Conservation (phyloP, 371 early-diverging fungal genomes). For the Blakeslea trispora region DNA sequence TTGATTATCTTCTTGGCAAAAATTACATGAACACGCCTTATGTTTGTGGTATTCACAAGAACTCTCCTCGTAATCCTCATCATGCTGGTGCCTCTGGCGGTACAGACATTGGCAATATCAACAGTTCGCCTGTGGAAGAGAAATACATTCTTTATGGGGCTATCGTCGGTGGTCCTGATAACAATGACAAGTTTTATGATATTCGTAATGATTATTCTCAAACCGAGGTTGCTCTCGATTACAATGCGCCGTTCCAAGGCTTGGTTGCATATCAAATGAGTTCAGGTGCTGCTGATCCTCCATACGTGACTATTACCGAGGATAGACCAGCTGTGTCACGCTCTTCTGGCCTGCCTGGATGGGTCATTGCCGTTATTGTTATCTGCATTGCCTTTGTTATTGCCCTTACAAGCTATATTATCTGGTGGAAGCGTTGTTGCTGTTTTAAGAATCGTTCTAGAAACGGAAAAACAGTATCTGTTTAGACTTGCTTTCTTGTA, state of each 20-base stretch:
- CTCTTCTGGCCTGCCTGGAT: conserved; percentile 22
- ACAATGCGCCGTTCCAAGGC: conserved; percentile 66
- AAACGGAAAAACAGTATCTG: not conserved
- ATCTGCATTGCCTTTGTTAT: conserved; percentile 31
- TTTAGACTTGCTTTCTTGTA: too few relatives aligned
- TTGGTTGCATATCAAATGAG: conserved; percentile 63
- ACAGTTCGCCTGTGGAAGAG: conserved; percentile 40
- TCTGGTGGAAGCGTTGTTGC: conserved; percentile 23
- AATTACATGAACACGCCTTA: conserved; percentile 64
- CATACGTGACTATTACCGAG: conserved; percentile 52
- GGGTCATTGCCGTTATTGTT: conserved; percentile 57
- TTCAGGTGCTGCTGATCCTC: conserved; percentile 46
- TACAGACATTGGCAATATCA: conserved; percentile 43
- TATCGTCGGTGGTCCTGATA: conserved; percentile 64
- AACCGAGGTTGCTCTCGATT: conserved; percentile 64
- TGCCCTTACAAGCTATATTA: conserved; percentile 14
- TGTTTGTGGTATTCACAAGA: conserved; percentile 61
- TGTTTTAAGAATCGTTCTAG: not conserved
- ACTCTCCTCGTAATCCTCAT: conserved; percentile 66
- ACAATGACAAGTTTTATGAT: conserved; percentile 57
- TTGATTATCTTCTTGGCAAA: conserved; percentile 60
- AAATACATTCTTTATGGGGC: conserved; percentile 56
- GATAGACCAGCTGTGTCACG: conserved; percentile 34
- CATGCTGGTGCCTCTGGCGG: conserved; percentile 68
- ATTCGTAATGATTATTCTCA: conserved; percentile 50